phyloP scores from a whole-genome alignment of 1,139 yeast species.

The Pichia sp. region DNA sequence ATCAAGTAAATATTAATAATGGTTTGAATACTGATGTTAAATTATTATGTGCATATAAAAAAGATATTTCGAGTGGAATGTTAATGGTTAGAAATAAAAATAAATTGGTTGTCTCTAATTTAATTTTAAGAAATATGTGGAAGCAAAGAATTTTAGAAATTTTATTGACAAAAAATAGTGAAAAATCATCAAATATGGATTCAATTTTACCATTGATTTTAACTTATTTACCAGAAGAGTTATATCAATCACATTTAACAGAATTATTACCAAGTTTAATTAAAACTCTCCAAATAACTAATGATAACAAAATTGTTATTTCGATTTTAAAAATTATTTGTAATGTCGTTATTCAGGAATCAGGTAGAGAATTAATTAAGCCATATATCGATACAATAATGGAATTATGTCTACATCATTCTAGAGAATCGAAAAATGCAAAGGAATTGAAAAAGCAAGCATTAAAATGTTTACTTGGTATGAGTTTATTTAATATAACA shows the following conservation, averaged over 20 bases:
- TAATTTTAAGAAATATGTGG: constrained; percentile 17
- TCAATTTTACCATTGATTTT: constrained; percentile 12
- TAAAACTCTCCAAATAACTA: constrained; percentile 4
- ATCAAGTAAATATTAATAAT: background rate
- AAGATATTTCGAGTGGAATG: constrained; percentile 1
- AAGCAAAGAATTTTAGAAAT: constrained; percentile 16
- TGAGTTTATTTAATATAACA: constrained; percentile 32
- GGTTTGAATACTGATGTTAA: constrained; percentile 2
- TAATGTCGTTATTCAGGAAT: constrained; percentile 9
- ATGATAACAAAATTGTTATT: constrained; percentile 8
- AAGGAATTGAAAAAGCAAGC: constrained; percentile 50
- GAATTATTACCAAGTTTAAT: constrained; percentile 10
- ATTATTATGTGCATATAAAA: constrained; percentile 8
- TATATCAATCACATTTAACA: constrained; percentile 10
- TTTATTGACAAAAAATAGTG: constrained; percentile 1
- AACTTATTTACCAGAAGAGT: constrained; percentile 14
- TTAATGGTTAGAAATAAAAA: constrained; percentile 19
- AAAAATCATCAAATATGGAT: background rate
- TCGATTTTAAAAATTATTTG: constrained; percentile 12
- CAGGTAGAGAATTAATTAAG: constrained; percentile 4
- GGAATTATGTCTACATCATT: constrained; percentile 7
- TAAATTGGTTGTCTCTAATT: constrained; percentile 21
- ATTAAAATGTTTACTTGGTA: constrained; percentile 47
- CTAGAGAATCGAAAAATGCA: background rate
- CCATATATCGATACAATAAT: constrained; percentile 14